Evolutionary conservation across 1,284 basidiomycete species (phyloP), one percentile per base, ranked within the genome.

Genomic region (Pyrrhoderma noxium): DNA sequence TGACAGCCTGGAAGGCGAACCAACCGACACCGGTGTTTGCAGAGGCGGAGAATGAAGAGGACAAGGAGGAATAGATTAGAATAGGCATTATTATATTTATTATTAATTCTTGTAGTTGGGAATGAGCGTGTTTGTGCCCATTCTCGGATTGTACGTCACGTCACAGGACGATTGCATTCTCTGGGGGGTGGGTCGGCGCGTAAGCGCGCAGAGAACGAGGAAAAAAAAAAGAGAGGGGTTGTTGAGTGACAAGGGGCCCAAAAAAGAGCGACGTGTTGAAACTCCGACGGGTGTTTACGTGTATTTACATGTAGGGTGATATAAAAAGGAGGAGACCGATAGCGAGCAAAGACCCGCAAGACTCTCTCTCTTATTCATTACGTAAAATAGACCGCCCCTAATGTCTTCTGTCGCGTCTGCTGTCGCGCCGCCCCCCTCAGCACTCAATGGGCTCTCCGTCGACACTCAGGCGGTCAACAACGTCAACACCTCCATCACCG

Each of bases 11-110:
- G 88, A 77, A 74, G 67, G 67, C 72, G 59, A 90, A 84, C 69
- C 88, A 90, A 63, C 87, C 89, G 48, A 79, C 80, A 63, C 80
- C 87, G 0, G 85, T 91, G 54, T 90, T 90, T 66, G 76, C 77
- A 53, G 61, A 71, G 57, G 66, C 60, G 51, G 69, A 71, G 52
- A 73, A 75, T 59, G 79, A 73, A 57, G 77, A 80, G 55, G 73
- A 77, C 58, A 73, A 77, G 60, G 67, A 70, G 52, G 68, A 72
- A 56, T 45, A 48, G 47, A 22, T 53, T 52, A 52, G 49, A 49
- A 46, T 53, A 55, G 44, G 38, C 22, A 21, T 35, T 16, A 34
- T 8, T 19, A 27, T 46, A 25, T n/a, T 44, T 37, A 35, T 37
- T n/a, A n/a, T n/a, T n/a, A n/a, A n/a, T n/a, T n/a, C n/a, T n/a